Base-by-base conservation (phyloP, 2,329 filamentous ascomycete genomes). In the Phialophora expanda region DNA sequence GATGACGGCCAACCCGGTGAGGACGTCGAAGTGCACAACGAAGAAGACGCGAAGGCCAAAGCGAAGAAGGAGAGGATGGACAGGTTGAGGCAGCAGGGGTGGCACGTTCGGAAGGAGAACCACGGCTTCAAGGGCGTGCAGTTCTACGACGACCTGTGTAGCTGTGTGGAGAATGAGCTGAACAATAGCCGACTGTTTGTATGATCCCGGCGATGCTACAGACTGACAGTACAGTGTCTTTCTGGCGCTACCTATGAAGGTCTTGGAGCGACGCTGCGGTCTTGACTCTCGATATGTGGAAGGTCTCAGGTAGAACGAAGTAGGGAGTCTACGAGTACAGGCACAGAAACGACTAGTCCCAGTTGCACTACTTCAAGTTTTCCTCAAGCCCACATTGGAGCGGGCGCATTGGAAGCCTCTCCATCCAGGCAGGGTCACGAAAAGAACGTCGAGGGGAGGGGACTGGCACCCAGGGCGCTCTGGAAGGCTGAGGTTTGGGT, bases 71-170 rank as follows among this genome's bases (percentile, higher is more conserved):
- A 68, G 60, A 61, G 70, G 32, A 69, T 73, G 41, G 66, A 67
- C 26, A 66, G 46, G 46, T 58, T 73, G 48, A 64, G 66, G 30
- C 38, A 14, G 11, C 56, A 64, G 24, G 69, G 66, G 4, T 73
- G 69, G 69, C 41, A 34, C 11, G 71, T 72, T 7, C 62, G 63
- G 17, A 73, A 73, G 51, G 71, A 73, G 51, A 62, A 58, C 20
- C 62, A 67, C 38, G 71, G 70, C 6, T 73, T 66, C 64, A 72
- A 71, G 56, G 70, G 71, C 2, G 38, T 44, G 14, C 62, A 56
- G 26, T 70, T 69, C 56, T 73, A 73, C 60, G 65, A 72, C 11
- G 44, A 58, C n/a, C 57, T 73, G 20, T 55, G 66, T 44, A 26
- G 60, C 12, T 34, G 53, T 8, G 65, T 62, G 11, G 68, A 69